Percentiles rank a stretch among this genome's conserved stretches.
Evolutionary conservation across 805 yeast genomes (phyloP).

Genomic region (Scheffersomyces lignosus): DNA sequence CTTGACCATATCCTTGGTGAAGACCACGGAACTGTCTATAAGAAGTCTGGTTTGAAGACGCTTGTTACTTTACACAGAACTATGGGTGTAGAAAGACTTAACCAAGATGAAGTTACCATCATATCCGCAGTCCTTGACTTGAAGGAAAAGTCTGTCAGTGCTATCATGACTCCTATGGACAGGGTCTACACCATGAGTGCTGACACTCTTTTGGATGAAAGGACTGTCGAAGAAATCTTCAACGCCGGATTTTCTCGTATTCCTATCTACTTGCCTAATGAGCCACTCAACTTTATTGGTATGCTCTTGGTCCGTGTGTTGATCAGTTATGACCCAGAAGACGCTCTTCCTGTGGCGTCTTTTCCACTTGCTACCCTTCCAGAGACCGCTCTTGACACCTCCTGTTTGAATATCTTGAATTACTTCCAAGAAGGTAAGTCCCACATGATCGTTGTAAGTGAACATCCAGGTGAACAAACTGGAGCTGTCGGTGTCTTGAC

Average conservation of each 20-base stretch:
- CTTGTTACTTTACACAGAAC: slow-evolving; percentile 89
- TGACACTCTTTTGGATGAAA: slow-evolving; percentile 78
- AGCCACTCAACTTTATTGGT: slow-evolving; percentile 89
- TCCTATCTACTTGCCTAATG: slow-evolving; percentile 88
- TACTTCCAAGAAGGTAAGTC: slow-evolving; percentile 98
- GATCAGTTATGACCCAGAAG: slow-evolving; percentile 96
- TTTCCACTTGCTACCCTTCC: slow-evolving; percentile 96
- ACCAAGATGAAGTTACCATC: slow-evolving; percentile 94
- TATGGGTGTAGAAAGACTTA: slow-evolving; percentile 92
- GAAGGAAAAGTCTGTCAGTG: slow-evolving; percentile 83
- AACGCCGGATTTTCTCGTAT: slow-evolving; percentile 94
- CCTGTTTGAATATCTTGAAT: slow-evolving; percentile 89
- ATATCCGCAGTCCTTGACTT: slow-evolving; percentile 91
- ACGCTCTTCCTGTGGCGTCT: slow-evolving; percentile 84
- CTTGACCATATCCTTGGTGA: slow-evolving; percentile 86
- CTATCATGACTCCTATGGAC: slow-evolving; percentile 92
- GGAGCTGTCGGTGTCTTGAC: slow-evolving; percentile 94
- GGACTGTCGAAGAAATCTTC: slow-evolving; percentile 82
- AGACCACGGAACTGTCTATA: slow-evolving; percentile 94
- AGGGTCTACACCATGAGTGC: slow-evolving; percentile 87
- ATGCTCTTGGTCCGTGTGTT: slow-evolving; percentile 91
- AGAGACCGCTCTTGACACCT: slow-evolving; percentile 87
- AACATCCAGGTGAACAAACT: slow-evolving; percentile 74
- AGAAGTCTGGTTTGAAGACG: slow-evolving; percentile 89
- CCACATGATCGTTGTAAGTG: slow-evolving; percentile 93